phyloP scores from a whole-genome alignment of 768 basidiomycete species.

The Mycena pura region DNA sequence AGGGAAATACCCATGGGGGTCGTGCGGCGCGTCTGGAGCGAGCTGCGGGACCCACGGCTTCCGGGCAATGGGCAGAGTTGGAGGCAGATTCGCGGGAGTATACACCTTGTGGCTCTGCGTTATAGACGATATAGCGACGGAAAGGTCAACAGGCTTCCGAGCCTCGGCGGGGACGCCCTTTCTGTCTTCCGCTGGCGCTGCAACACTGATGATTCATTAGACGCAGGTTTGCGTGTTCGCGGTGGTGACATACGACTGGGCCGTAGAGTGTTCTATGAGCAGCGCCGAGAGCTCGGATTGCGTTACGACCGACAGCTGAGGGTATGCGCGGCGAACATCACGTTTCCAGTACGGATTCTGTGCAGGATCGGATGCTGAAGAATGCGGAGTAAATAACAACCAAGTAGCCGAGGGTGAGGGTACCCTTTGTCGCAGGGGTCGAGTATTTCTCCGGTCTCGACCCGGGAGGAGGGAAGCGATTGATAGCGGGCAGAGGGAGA shows the following conservation, averaged over 20 bases:
- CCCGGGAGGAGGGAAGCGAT: slow-evolving; percentile 89
- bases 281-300: slow-evolving; percentile 83
- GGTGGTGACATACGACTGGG: slow-evolving; percentile 61
- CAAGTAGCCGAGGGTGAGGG: neutral
- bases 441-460: slow-evolving; percentile 87
- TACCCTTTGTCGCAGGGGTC: slow-evolving; percentile 89
- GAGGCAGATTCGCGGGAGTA: slow-evolving; percentile 72
- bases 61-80: slow-evolving; percentile 69
- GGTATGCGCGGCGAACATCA: slow-evolving; percentile 90
- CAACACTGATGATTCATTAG: slow-evolving; percentile 15
- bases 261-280: slow-evolving; percentile 78
- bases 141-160: slow-evolving; percentile 61
- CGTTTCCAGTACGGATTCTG: slow-evolving; percentile 97
- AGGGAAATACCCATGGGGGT: slow-evolving; percentile 82
- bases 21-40: slow-evolving; percentile 83
- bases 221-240: neutral
- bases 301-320: slow-evolving; percentile 88
- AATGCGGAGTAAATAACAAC: neutral
- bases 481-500: slow-evolving; percentile 73
- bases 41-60: slow-evolving; percentile 77
- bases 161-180: slow-evolving; percentile 53
- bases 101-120: slow-evolving; percentile 63
- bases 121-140: slow-evolving; percentile 74
- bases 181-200: slow-evolving; percentile 35
- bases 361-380: slow-evolving; percentile 80